Percentiles rank a stretch among this genome's conserved stretches.
Conservation (phyloP, 441 rosid species). For the Populus hybrid region DNA sequence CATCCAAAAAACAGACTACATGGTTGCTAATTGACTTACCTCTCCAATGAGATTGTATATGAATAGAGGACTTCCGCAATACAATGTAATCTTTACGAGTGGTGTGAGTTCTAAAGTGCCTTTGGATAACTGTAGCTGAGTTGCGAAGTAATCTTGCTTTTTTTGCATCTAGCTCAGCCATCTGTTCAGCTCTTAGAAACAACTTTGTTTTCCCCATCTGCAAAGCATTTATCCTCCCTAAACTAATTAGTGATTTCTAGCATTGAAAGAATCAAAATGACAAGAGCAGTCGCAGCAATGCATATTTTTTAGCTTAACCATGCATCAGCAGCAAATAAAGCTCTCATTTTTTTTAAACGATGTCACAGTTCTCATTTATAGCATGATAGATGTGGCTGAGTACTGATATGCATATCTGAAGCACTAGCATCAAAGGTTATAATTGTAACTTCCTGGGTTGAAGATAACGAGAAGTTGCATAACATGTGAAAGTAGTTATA, state of each 20-base stretch:
- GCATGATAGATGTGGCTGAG: not conserved
- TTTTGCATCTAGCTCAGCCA: constrained; percentile 82
- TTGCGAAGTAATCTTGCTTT: constrained; percentile 49
- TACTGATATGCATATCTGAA: not conserved
- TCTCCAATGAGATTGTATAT: constrained; percentile 81
- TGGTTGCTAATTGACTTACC: constrained; percentile 39
- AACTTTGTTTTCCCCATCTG: constrained; percentile 83
- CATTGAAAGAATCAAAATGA: constrained; percentile 12
- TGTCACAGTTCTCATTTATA: not conserved
- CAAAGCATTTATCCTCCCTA: constrained; percentile 16
- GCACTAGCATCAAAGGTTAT: constrained; percentile 10
- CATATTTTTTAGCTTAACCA: constrained; percentile 3
- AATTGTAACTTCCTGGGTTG: not conserved
- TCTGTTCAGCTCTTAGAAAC: constrained; percentile 79
- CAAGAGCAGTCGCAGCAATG: constrained; percentile 1
- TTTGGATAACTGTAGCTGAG: constrained; percentile 69
- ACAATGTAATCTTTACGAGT: constrained; percentile 48
- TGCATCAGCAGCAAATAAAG: not conserved
- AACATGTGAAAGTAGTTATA: not conserved
- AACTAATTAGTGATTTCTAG: constrained; percentile 3
- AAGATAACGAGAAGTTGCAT: not conserved
- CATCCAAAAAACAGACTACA: constrained; percentile 12
- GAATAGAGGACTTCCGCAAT: constrained; percentile 51
- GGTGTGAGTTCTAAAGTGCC: constrained; percentile 38
- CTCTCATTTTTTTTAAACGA: not conserved